Conservation (phyloP, 2,329 filamentous ascomycete species). For the Chaetothyriales sp. region DNA sequence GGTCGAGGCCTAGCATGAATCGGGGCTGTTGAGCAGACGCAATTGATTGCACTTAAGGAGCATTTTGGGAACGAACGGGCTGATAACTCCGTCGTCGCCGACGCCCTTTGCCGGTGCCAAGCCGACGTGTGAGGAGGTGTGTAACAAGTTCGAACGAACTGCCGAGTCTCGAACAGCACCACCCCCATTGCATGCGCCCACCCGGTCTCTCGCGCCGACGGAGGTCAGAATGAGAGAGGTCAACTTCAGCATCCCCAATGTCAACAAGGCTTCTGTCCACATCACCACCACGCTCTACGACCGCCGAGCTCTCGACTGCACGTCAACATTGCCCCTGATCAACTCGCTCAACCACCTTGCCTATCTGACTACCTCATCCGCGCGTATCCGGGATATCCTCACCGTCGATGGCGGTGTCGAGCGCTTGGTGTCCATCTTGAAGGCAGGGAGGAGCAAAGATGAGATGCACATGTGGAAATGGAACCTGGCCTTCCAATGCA, state of each 20-base stretch:
- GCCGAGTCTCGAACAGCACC: neutral
- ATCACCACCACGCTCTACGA: slow-evolving; percentile 98
- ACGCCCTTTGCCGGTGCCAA: neutral
- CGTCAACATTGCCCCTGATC: slow-evolving; percentile 90
- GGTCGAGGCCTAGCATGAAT: neutral
- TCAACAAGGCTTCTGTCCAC: slow-evolving; percentile 97
- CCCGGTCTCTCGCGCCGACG: neutral
- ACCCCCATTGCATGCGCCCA: neutral
- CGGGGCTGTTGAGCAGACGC: neutral
- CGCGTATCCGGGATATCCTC: slow-evolving; percentile 90
- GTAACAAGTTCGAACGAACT: neutral
- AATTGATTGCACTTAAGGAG: neutral
- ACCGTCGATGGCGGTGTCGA: slow-evolving; percentile 98
- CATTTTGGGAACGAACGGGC: neutral
- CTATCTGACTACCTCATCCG: slow-evolving; percentile 94
- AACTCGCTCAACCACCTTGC: slow-evolving; percentile 98
- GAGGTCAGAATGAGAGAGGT: slow-evolving; percentile 78
- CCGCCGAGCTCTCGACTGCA: slow-evolving; percentile 92
- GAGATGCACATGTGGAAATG: slow-evolving; percentile 99
- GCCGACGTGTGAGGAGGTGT: neutral
- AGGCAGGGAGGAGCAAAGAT: slow-evolving; percentile 90
- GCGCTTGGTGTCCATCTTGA: slow-evolving; percentile 88
- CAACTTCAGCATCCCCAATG: slow-evolving; percentile 98
- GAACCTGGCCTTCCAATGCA: slow-evolving; percentile 97
- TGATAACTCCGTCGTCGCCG: neutral